Base-by-base conservation (phyloP, 129 eudicot genomes). In the Solidago caesia region DNA sequence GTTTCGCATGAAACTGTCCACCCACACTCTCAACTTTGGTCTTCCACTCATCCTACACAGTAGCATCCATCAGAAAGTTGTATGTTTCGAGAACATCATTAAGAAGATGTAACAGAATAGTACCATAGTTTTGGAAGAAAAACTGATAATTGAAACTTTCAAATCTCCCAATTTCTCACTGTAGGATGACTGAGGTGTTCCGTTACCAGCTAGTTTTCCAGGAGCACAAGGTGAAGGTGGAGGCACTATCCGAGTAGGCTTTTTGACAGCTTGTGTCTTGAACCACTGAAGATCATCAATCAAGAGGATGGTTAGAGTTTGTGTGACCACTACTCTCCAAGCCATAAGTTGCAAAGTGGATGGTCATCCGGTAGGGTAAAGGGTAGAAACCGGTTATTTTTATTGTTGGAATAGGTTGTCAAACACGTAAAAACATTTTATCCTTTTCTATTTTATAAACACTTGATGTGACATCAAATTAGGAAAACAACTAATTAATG, bases 241-340 rank as follows among this genome's bases (percentile, higher is more conserved):
- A 77, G 96, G 93, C 63, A 94, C 68, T 82, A 94, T 74, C 44
- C 98, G 70, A 67, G 64, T 68, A 42, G 93, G 87, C 81, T 90
- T 94, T 27, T 84, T 81, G 53, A 44, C 60, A 81, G 80, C 85
- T 77, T 94, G 98, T 42, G 91, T 81, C 89, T 94, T 94, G 71
- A 77, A 87, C 98, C 98, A 94, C 98, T 94, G 80, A 58, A 44
- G 47, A 73, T 74, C 58, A 47, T 51, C 69, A 74, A 77, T 51
- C 49, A 47, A 67, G 41, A 43, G 21, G 14, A 64, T 27, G 46
- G 72, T 47, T 56, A 74, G 49, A 33, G 6, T 33, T 51, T 41
- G 64, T 67, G 10, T 26, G 15, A 47, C 48, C 12, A 26, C 67
- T 6, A 44, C 26, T 9, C 0, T 46, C 27, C 39, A 33, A 33